A percentile compares a stretch with the other conserved stretches of the same genome.
These are phyloP conservation scores for Zymoseptoria tritici DNA, from an alignment of 2,329 filamentous ascomycete species.

Conservation along the genomic window DNA sequence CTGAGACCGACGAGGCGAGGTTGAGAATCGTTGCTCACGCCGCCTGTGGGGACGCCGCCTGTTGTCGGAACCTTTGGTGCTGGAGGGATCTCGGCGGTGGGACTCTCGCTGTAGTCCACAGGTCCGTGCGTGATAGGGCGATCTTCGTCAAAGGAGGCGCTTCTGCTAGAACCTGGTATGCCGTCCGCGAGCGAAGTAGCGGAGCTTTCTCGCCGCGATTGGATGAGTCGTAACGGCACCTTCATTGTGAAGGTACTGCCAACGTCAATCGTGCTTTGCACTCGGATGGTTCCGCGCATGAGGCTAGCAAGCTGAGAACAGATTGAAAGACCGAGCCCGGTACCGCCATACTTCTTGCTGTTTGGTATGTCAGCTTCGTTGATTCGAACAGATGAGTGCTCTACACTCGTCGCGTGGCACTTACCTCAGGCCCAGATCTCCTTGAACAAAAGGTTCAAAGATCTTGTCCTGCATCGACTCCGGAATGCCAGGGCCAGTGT, in stretches of 20 bases:
- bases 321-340: slow-evolving; percentile 80
- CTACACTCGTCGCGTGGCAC: too few relatives aligned
- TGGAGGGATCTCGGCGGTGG: background rate
- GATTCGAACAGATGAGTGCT: too few relatives aligned
- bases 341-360: slow-evolving; percentile 75
- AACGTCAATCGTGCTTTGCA: slow-evolving; percentile 63
- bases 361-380: too few relatives aligned
- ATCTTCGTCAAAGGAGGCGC: background rate
- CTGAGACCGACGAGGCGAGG: slow-evolving; percentile 76
- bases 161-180: background rate
- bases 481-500: slow-evolving; percentile 80
- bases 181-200: background rate
- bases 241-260: slow-evolving; percentile 77
- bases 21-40: slow-evolving; percentile 48
- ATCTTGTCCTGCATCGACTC: slow-evolving; percentile 70
- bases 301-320: slow-evolving; percentile 76
- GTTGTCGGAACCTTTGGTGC: slow-evolving; percentile 16
- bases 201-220: slow-evolving; percentile 46
- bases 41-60: slow-evolving; percentile 31
- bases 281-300: slow-evolving; percentile 70
- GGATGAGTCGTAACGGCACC: slow-evolving; percentile 71
- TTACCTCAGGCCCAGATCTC: slow-evolving; percentile 70
- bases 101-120: background rate
- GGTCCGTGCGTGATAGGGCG: background rate
- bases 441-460: slow-evolving; percentile 91